Evolutionary conservation across 768 basidiomycete genomes (phyloP).

Genomic region (Dacryopinax spathularia): DNA sequence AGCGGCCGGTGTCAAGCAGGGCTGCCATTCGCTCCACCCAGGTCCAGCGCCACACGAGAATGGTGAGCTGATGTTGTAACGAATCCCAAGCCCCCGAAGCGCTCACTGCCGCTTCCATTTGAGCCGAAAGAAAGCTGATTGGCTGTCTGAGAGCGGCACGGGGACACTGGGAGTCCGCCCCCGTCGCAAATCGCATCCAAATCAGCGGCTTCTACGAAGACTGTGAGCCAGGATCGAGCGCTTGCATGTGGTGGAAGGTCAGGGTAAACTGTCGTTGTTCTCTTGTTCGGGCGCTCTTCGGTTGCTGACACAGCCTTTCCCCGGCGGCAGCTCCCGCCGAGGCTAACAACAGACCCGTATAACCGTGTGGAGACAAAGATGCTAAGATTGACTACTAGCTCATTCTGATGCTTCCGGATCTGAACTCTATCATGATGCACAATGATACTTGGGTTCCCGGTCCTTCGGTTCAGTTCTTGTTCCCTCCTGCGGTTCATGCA

Average conservation of each 20-base stretch:
- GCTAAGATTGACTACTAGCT: not conserved
- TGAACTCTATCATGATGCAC: not conserved
- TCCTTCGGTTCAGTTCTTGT: not conserved
- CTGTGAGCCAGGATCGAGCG: not conserved
- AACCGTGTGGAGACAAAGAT: not conserved
- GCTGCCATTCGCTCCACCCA: too few species aligned
- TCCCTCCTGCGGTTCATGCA: too few species aligned
- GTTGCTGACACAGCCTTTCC: not conserved
- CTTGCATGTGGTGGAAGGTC: not conserved
- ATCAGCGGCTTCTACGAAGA: not conserved
- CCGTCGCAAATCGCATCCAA: not conserved
- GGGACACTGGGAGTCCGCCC: too few species aligned
- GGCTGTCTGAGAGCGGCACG: too few species aligned
- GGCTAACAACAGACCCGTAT: not conserved
- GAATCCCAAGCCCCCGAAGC: too few species aligned
- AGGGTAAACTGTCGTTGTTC: too few species aligned
- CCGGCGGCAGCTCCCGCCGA: not conserved
- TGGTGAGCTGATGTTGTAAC: too few species aligned
- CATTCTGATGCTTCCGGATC: not conserved
- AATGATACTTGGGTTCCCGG: not conserved
- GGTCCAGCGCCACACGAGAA: too few species aligned
- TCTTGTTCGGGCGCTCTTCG: not conserved
- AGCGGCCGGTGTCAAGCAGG: too few species aligned
- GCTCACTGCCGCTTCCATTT: too few species aligned
- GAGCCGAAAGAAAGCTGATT: too few species aligned